Evolutionary conservation across 495 filamentous ascomycete species (phyloP), one percentile per base, ranked within the genome.

Genomic region (Aspergillus asperescens): DNA sequence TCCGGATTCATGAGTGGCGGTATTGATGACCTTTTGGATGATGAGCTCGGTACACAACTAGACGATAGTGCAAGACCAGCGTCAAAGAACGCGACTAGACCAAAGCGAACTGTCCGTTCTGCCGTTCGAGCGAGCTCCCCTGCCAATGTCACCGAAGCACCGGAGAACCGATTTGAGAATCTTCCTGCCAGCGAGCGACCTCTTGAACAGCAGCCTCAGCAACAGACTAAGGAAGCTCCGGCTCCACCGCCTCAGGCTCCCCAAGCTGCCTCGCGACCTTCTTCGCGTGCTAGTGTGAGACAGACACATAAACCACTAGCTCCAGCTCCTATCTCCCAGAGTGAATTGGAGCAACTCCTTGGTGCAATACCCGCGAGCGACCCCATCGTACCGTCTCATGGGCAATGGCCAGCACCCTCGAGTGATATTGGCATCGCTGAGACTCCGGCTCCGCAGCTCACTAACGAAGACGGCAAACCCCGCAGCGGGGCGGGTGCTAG

Each of bases 1-100:
- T 90, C 86, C 8, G 87, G 87, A 0, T 90, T 89, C 60, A 87
- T 90, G 85, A 90, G 86, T 66, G 85, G 81, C 6, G 77, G 78
- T 0, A 62, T 88, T 12, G 83, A 88, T 16, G 82, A 88, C 8
- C 62, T 75, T 13, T 58, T 80, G 28, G 71, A 78, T 45, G 75
- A 80, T 29, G 78, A 80, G 13, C 69, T 77, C 13, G 64, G 69
- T 32, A 67, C 73, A 22, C 58, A 73, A 32, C 54, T 68, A 38
- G 60, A 71, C 32, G 56, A 71, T 50, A 50, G 50, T 49, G 46
- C 67, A 58, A 63, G 65, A 51, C 50, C 58, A 25, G 49, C 57
- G 16, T 56, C 62, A 25, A 72, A 73, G 61, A 46, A 73, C 66
- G 45, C 69, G 64, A 42, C 69, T 62, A 52, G 70, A 55, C 50